Evolutionary conservation across 1,284 basidiomycete genomes (phyloP).

Genomic region (Leucoagaricus sp.): DNA sequence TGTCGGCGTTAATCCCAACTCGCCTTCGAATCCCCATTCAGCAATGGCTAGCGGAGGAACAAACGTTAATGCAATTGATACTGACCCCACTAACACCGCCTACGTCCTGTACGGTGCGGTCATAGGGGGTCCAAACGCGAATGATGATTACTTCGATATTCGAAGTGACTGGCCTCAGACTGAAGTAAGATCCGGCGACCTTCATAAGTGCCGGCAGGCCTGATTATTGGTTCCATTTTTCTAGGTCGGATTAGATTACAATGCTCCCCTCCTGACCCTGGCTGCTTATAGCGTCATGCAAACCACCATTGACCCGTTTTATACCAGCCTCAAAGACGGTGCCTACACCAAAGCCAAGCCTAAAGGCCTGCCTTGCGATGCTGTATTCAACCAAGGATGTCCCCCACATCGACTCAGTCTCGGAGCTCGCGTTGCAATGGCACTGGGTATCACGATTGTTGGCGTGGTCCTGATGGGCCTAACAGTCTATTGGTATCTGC

Average conservation of each 20-base stretch:
- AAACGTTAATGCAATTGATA: conserved; percentile 70
- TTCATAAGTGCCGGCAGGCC: conserved; percentile 20
- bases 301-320: conserved; percentile 78
- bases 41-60: conserved; percentile 85
- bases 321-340: conserved; percentile 66
- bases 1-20: conserved; percentile 88
- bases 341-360: conserved; percentile 67
- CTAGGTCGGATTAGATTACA: conserved; percentile 83
- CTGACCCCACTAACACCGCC: conserved; percentile 66
- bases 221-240: conserved; percentile 13
- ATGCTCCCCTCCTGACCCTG: conserved; percentile 83
- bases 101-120: conserved; percentile 87
- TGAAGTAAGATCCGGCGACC: conserved; percentile 46
- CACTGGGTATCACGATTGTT: conserved; percentile 62
- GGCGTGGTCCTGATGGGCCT: conserved; percentile 56
- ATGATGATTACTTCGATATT: conserved; percentile 82
- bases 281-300: conserved; percentile 73
- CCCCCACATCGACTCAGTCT: conserved; percentile 49
- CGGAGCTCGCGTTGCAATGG: conserved; percentile 72
- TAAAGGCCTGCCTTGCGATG: conserved; percentile 74
- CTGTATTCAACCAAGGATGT: conserved; percentile 60
- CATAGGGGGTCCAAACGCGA: conserved; percentile 81
- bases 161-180: conserved; percentile 82
- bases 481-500: conserved; percentile 44
- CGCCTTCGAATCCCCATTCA: conserved; percentile 86